A percentile compares a stretch with the other conserved stretches of the same genome.
These are phyloP conservation scores for Penium margaritaceum DNA, from an alignment of 139 green algal genomes.

Conservation along the genomic window DNA sequence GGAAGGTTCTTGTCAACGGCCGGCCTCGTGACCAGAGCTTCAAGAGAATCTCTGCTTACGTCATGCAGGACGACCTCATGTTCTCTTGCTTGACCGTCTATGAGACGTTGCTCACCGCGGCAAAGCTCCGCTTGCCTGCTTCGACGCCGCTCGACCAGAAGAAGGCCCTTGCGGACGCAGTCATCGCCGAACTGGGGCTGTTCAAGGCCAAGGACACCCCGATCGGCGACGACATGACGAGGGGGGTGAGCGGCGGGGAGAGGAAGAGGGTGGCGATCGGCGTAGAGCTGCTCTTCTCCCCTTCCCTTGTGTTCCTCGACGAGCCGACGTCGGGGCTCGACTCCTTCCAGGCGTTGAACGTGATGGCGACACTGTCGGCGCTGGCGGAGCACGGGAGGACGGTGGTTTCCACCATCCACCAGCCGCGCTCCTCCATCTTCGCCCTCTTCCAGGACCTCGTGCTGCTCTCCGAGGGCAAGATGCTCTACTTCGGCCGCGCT, in stretches of 20 bases:
- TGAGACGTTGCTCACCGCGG: slow-evolving; percentile 33
- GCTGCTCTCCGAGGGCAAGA: slow-evolving; percentile 24
- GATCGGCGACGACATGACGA: not conserved
- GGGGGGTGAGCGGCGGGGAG: slow-evolving; percentile 14
- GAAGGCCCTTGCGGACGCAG: slow-evolving; percentile 21
- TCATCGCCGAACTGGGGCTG: slow-evolving; percentile 28
- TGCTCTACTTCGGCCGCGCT: slow-evolving; percentile 25
- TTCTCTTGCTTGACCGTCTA: slow-evolving; percentile 15
- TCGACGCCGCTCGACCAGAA: slow-evolving; percentile 29
- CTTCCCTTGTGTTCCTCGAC: slow-evolving; percentile 14
- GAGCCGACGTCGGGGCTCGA: slow-evolving; percentile 39
- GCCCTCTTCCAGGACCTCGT: slow-evolving; percentile 33
- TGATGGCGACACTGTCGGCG: slow-evolving; percentile 38
- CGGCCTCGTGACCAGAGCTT: not conserved
- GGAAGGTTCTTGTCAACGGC: not conserved
- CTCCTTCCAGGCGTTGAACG: slow-evolving; percentile 50
- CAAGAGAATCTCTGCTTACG: not conserved
- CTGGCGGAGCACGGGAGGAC: slow-evolving; percentile 29
- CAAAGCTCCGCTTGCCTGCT: slow-evolving; percentile 34
- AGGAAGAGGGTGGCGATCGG: not conserved
- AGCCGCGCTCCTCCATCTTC: slow-evolving; percentile 44
- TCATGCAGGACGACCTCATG: slow-evolving; percentile 30
- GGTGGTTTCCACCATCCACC: slow-evolving; percentile 46
- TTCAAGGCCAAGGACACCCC: not conserved
- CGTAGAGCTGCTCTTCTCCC: slow-evolving; percentile 10